Evolutionary conservation across 2,329 filamentous ascomycete species (phyloP).

Genomic region (Cordyceps tenuipes): DNA sequence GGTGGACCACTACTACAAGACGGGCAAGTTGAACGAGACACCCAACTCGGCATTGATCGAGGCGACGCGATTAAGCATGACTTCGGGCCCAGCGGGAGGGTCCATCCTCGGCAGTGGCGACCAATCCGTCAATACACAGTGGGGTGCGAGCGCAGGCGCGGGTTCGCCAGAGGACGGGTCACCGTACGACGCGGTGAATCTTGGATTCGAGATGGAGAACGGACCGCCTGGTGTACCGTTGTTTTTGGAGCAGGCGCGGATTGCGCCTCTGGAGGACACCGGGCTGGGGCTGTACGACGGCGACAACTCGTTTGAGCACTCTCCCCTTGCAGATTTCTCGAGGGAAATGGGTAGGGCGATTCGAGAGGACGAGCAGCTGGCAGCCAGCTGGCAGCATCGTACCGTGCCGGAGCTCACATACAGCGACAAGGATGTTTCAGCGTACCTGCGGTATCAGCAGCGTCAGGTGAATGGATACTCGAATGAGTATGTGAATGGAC

Average conservation of each 20-base stretch:
- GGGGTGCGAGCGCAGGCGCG: slow-evolving; percentile 1
- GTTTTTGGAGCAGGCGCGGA: slow-evolving; percentile 7
- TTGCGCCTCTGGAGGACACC: not conserved
- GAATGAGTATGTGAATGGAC: slow-evolving; percentile 1
- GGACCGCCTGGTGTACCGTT: slow-evolving; percentile 7
- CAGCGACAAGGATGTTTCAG: slow-evolving; percentile 8
- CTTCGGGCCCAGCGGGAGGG: not conserved
- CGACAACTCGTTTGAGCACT: slow-evolving; percentile 8
- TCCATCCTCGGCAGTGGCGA: slow-evolving; percentile 1
- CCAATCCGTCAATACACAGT: slow-evolving; percentile 1
- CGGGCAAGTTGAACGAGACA: slow-evolving; percentile 17
- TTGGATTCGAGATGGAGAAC: slow-evolving; percentile 7
- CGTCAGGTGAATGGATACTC: slow-evolving; percentile 7
- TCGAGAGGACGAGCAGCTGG: not conserved
- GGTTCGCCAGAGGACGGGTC: not conserved
- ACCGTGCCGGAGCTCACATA: not conserved
- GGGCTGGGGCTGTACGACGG: slow-evolving; percentile 5
- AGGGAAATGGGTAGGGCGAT: slow-evolving; percentile 3
- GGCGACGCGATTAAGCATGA: slow-evolving; percentile 6
- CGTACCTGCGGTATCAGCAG: slow-evolving; percentile 5
- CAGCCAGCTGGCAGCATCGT: not conserved
- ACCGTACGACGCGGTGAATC: not conserved
- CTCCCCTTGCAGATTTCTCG: not conserved
- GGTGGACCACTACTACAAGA: slow-evolving; percentile 25
- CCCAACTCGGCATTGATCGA: not conserved